phyloP scores from a whole-genome alignment of 225 moss, liverwort and hornwort genomes.

The Takakia lepidozioides region DNA sequence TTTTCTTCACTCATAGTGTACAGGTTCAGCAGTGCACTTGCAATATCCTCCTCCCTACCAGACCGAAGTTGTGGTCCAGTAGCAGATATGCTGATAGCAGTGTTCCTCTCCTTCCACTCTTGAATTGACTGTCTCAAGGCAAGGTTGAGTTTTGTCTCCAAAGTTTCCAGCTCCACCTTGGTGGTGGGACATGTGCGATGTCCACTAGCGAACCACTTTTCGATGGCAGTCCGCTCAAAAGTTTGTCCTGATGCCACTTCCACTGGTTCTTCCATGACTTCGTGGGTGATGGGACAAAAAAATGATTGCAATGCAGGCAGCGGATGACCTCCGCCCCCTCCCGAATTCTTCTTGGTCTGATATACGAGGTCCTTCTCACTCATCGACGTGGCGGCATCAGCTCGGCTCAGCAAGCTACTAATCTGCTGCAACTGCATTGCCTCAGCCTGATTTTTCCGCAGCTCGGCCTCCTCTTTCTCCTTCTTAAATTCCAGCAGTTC shows the following conservation, averaged over 20 bases:
- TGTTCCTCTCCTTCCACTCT: constrained; percentile 87
- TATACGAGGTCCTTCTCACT: constrained; percentile 65
- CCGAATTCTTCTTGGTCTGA: constrained; percentile 50
- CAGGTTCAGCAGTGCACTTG: constrained; percentile 52
- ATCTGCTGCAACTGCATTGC: constrained; percentile 72
- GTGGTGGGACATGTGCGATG: constrained; percentile 76
- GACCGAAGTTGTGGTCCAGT: constrained; percentile 52
- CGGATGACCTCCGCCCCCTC: constrained; percentile 44
- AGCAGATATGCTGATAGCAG: constrained; percentile 59
- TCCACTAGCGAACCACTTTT: constrained; percentile 79
- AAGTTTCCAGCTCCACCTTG: constrained; percentile 62
- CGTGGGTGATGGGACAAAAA: constrained; percentile 79
- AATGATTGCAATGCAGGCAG: constrained; percentile 83
- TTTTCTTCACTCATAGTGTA: constrained; percentile 71
- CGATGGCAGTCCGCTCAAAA: constrained; percentile 67
- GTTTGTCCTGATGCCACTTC: constrained; percentile 91
- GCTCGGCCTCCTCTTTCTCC: constrained; percentile 63
- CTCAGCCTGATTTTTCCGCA: constrained; percentile 56
- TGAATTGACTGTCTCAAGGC: constrained; percentile 74
- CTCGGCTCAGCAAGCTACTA: constrained; percentile 60
- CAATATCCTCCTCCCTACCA: constrained; percentile 42
- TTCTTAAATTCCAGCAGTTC: constrained; percentile 62
- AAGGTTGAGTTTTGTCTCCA: constrained; percentile 74
- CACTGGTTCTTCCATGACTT: constrained; percentile 93
- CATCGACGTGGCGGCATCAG: constrained; percentile 74